These are phyloP conservation scores for Penicillium atrosanguineum DNA, from an alignment of 495 filamentous ascomycete genomes.

Conservation along the genomic window DNA sequence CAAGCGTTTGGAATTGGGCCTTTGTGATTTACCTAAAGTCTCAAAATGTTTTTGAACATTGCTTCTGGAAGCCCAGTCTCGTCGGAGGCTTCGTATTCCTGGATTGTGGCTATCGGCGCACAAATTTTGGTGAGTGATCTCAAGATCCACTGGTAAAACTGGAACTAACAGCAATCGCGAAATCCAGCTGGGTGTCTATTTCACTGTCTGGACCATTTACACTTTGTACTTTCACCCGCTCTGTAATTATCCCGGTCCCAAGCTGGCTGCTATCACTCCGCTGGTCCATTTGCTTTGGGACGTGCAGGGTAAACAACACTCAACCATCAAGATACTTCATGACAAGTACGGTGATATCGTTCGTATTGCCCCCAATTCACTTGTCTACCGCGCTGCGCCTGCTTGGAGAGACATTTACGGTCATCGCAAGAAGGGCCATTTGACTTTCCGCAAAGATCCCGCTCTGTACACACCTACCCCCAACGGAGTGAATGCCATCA, in stretches of 20 bases:
- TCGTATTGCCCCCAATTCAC: conserved; percentile 52
- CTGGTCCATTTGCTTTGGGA: conserved; percentile 18
- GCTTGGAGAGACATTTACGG: conserved; percentile 62
- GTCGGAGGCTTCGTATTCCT: background rate
- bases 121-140: background rate
- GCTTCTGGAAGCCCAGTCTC: background rate
- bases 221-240: conserved; percentile 16
- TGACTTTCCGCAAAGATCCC: conserved; percentile 34
- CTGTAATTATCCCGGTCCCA: conserved; percentile 19
- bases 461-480: conserved; percentile 25
- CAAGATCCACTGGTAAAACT: background rate
- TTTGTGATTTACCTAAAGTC: background rate
- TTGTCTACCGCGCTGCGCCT: conserved; percentile 46
- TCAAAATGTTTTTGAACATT: background rate
- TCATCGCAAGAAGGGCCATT: conserved; percentile 37
- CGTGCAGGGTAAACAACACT: conserved; percentile 22
- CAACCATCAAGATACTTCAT: conserved; percentile 40
- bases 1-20: background rate
- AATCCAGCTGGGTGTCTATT: conserved; percentile 5
- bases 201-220: conserved; percentile 5
- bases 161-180: background rate
- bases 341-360: conserved; percentile 53
- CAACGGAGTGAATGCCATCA: conserved; percentile 26
- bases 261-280: conserved; percentile 16
- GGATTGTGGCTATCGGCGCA: background rate